A percentile compares a stretch with the other conserved stretches of the same genome.
Evolutionary conservation across 495 filamentous ascomycete species (phyloP).

Genomic region (Thermothielavioides terrestris): DNA sequence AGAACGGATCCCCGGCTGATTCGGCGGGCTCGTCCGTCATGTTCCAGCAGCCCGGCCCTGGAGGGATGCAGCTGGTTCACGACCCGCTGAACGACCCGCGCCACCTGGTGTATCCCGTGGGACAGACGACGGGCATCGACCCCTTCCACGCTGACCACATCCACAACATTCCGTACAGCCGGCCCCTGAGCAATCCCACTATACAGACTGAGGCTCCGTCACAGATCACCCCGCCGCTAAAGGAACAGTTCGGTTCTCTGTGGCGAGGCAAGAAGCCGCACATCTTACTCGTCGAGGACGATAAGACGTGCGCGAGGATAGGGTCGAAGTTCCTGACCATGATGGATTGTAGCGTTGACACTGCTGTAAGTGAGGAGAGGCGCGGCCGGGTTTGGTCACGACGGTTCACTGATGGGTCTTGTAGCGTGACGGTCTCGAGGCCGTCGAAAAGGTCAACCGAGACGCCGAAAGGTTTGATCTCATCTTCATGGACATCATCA

Average conservation of each 20-base stretch:
- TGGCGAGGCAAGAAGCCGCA: slow-evolving; percentile 76
- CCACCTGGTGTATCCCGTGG: slow-evolving; percentile 81
- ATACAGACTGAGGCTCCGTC: slow-evolving; percentile 20
- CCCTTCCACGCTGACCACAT: slow-evolving; percentile 92
- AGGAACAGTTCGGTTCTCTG: slow-evolving; percentile 28
- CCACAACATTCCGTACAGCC: slow-evolving; percentile 80
- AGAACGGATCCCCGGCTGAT: slow-evolving; percentile 44
- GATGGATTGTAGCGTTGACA: slow-evolving; percentile 83
- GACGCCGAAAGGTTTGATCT: slow-evolving; percentile 74
- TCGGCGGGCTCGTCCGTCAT: slow-evolving; percentile 37
- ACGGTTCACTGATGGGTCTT: slow-evolving; percentile 1
- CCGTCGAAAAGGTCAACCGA: slow-evolving; percentile 81
- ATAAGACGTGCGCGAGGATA: slow-evolving; percentile 86
- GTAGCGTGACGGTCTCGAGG: slow-evolving; percentile 68
- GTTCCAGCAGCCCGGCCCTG: slow-evolving; percentile 33
- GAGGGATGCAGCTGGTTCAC: slow-evolving; percentile 32
- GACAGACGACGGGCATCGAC: slow-evolving; percentile 83
- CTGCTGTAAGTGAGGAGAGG: slow-evolving; percentile 69
- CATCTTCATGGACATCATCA: slow-evolving; percentile 98
- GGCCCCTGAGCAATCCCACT: slow-evolving; percentile 33
- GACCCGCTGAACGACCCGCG: slow-evolving; percentile 59
- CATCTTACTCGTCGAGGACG: slow-evolving; percentile 91
- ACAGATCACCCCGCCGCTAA: slow-evolving; percentile 20
- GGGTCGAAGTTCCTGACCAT: slow-evolving; percentile 88
- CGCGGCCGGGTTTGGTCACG: no score